These are phyloP conservation scores for Coemansia guatemalensis DNA, from an alignment of 192 early-diverging fungal species.

Conservation along the genomic window DNA sequence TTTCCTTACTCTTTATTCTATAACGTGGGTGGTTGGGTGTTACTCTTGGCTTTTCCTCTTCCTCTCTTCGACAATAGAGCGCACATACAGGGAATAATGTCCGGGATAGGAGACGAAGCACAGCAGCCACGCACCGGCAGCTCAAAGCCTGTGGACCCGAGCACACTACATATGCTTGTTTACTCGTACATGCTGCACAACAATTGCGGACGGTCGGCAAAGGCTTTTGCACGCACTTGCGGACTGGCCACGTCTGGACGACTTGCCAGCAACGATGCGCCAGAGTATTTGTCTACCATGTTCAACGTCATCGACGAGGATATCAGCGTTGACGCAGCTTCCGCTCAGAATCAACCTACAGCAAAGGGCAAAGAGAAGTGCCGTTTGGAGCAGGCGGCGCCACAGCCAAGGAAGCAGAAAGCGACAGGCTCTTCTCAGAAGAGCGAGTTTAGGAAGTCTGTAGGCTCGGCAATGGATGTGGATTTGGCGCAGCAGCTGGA, in stretches of 20 bases:
- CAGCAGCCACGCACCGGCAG: constrained; percentile 1
- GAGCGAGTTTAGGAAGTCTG: too few species aligned
- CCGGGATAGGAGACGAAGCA: constrained; percentile 1
- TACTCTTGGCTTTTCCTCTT: constrained; percentile 1
- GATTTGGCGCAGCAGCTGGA: too few species aligned
- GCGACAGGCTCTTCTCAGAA: neutral
- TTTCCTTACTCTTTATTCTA: too few species aligned
- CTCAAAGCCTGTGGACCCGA: constrained; percentile 26
- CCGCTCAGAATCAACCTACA: neutral
- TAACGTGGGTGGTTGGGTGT: constrained; percentile 1
- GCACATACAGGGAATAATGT: neutral
- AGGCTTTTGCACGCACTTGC: constrained; percentile 44
- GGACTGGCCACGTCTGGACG: constrained; percentile 32
- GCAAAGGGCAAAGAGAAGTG: constrained; percentile 12
- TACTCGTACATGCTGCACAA: constrained; percentile 50
- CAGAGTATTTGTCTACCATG: constrained; percentile 24
- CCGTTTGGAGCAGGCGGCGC: neutral
- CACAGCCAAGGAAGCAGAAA: neutral
- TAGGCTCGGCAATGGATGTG: too few species aligned
- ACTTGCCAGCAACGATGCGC: constrained; percentile 13
- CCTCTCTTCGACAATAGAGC: too few species aligned
- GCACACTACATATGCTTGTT: constrained; percentile 39
- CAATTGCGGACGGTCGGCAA: constrained; percentile 44
- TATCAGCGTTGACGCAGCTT: constrained; percentile 1
- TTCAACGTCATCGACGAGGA: constrained; percentile 10